Conservation (phyloP, 768 basidiomycete species). For the Rossbeevera mucosa region DNA sequence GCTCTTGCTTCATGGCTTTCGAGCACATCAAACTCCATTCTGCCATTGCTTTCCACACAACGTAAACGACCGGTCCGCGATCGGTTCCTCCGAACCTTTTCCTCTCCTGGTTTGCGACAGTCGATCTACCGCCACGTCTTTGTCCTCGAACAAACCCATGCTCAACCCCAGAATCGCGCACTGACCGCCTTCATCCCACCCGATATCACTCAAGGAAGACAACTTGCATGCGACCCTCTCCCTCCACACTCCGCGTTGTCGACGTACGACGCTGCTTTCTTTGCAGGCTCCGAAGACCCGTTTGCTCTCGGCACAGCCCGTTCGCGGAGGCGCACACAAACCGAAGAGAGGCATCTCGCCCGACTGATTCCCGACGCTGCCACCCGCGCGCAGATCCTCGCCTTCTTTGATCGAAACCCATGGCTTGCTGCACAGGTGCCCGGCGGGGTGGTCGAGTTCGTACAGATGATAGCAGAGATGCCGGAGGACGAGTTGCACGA, state of each 20-base stretch:
- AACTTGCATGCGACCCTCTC: slow-evolving; percentile 80
- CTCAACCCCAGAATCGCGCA: slow-evolving; percentile 33
- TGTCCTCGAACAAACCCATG: slow-evolving; percentile 61
- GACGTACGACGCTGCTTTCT: slow-evolving; percentile 71
- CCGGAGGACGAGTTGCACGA: slow-evolving; percentile 59
- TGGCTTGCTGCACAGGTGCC: slow-evolving; percentile 53
- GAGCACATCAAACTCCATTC: slow-evolving; percentile 42
- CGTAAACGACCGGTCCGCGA: slow-evolving; percentile 30
- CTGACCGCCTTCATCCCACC: slow-evolving; percentile 72
- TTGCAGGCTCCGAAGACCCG: slow-evolving; percentile 56
- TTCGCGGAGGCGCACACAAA: slow-evolving; percentile 37
- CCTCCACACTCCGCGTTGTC: slow-evolving; percentile 63
- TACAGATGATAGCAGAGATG: slow-evolving; percentile 49
- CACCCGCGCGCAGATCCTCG: slow-evolving; percentile 55
- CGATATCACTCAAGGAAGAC: slow-evolving; percentile 45
- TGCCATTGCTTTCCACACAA: slow-evolving; percentile 29
- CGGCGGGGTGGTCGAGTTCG: slow-evolving; percentile 62
- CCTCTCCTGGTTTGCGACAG: slow-evolving; percentile 37
- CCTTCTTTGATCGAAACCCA: slow-evolving; percentile 56
- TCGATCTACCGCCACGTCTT: slow-evolving; percentile 73
- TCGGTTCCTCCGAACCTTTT: slow-evolving; percentile 37
- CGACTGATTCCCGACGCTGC: slow-evolving; percentile 54
- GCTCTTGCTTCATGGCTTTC: slow-evolving; percentile 63
- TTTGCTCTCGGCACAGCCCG: slow-evolving; percentile 28
- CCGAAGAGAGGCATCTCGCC: slow-evolving; percentile 51